These are phyloP conservation scores for Dioszegia aurantiaca DNA, from an alignment of 768 basidiomycete species.

Conservation along the genomic window DNA sequence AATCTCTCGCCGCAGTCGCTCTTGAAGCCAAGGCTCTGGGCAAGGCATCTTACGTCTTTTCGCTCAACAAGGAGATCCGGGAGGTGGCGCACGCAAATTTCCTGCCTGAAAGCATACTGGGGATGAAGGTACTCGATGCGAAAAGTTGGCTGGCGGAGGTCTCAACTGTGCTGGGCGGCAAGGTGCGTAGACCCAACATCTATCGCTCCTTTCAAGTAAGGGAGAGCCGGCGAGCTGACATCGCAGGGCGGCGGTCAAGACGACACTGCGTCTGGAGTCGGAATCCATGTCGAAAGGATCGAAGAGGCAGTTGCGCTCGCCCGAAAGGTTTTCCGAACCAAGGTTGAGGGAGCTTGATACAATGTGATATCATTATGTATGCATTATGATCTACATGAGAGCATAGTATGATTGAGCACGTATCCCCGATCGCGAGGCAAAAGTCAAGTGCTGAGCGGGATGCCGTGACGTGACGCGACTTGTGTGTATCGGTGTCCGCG, in stretches of 20 bases:
- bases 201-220: neutral
- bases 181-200: constrained; percentile 58
- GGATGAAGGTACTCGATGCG: constrained; percentile 65
- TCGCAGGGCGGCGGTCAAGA: constrained; percentile 91
- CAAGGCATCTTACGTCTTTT: constrained; percentile 89
- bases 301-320: constrained; percentile 67
- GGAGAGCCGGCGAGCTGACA: neutral
- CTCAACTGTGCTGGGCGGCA: constrained; percentile 78
- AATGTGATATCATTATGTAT: neutral
- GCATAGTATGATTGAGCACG: too few relatives aligned
- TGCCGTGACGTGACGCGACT: too few relatives aligned
- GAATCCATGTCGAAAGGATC: constrained; percentile 63
- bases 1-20: constrained; percentile 59
- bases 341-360: constrained; percentile 40
- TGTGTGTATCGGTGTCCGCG: too few relatives aligned
- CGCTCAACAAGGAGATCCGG: constrained; percentile 63
- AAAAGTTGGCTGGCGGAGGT: constrained; percentile 80
- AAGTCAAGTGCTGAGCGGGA: too few relatives aligned
- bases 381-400: too few relatives aligned
- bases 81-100: constrained; percentile 87
- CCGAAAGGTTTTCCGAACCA: constrained; percentile 45
- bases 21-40: constrained; percentile 72
- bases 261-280: constrained; percentile 85
- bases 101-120: constrained; percentile 63
- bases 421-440: too few relatives aligned